A percentile compares a stretch with the other conserved stretches of the same genome.
Conservation (phyloP, 2,329 filamentous ascomycete genomes). For the Fusarium ambrosium region DNA sequence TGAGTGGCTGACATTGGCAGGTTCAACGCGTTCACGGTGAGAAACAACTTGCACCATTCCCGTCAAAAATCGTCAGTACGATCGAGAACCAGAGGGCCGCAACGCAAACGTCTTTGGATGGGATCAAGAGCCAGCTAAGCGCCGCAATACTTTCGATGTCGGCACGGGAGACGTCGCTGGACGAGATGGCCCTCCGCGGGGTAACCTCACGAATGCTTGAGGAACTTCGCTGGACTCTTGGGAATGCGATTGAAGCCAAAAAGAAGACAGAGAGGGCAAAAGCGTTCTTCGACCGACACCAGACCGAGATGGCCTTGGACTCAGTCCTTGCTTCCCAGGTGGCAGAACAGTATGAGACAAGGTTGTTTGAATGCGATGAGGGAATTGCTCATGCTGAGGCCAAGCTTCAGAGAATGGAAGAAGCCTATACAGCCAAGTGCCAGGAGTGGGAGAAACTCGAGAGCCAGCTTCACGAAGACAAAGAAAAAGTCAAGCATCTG, state of each 20-base stretch:
- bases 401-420: not conserved
- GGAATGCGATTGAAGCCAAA: not conserved
- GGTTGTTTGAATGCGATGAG: not conserved
- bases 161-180: not conserved
- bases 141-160: not conserved
- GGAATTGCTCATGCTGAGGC: not conserved
- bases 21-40: not conserved
- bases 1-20: not conserved
- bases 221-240: not conserved
- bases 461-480: not conserved
- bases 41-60: not conserved
- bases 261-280: not conserved
- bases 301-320: not conserved
- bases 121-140: not conserved
- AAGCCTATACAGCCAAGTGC: not conserved
- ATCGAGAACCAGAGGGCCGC: not conserved
- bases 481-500: not conserved
- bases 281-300: not conserved
- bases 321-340: not conserved
- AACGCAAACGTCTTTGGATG: not conserved
- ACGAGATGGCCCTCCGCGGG: not conserved
- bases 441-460: not conserved
- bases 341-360: not conserved
- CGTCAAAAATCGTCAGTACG: not conserved
- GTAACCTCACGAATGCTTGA: not conserved